A percentile compares a stretch with the other conserved stretches of the same genome.
These are phyloP conservation scores for Collybiopsis luxurians DNA, from an alignment of 768 basidiomycete genomes.

Conservation along the genomic window DNA sequence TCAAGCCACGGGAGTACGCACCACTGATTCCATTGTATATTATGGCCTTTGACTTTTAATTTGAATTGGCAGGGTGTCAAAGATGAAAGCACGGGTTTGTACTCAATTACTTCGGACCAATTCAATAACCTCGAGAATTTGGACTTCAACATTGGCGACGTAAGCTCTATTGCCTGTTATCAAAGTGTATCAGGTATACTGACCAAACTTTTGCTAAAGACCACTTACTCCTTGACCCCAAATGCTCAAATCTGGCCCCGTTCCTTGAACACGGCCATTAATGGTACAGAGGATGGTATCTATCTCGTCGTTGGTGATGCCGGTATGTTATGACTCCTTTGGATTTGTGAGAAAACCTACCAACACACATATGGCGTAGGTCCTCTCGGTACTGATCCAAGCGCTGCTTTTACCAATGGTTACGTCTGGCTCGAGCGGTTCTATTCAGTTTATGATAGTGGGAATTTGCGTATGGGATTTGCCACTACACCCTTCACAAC, in stretches of 20 bases:
- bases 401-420: constrained; percentile 57
- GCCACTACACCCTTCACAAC: constrained; percentile 51
- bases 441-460: constrained; percentile 66
- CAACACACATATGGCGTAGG: no score
- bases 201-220: constrained; percentile 11
- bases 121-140: constrained; percentile 51
- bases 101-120: constrained; percentile 49
- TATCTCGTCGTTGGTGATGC: constrained; percentile 36
- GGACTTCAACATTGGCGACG: constrained; percentile 52
- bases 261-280: constrained; percentile 29
- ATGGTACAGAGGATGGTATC: constrained; percentile 24
- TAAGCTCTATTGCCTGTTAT: constrained; percentile 13
- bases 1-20: constrained; percentile 35
- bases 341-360: no score
- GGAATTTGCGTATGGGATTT: constrained; percentile 52
- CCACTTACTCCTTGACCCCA: constrained; percentile 35
- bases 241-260: constrained; percentile 41
- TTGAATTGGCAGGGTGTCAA: no score
- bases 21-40: no score
- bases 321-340: constrained; percentile 23
- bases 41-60: no score
- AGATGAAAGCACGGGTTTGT: no score
- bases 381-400: no score
- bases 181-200: no score
- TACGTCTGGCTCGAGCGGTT: constrained; percentile 57